A percentile compares a stretch with the other conserved stretches of the same genome.
Evolutionary conservation across 306 rosid genomes (phyloP).

Genomic region (Corylus heterophylla): DNA sequence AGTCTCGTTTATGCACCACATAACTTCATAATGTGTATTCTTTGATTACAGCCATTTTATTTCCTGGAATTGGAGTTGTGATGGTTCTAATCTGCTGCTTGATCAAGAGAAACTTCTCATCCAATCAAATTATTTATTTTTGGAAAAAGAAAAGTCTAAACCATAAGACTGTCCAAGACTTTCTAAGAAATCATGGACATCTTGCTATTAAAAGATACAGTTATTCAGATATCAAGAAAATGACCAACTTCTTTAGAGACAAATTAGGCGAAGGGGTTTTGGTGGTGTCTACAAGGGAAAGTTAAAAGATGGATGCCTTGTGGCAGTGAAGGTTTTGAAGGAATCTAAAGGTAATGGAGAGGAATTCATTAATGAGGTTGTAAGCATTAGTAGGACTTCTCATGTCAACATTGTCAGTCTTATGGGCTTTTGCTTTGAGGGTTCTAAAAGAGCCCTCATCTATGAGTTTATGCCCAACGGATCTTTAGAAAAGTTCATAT

Average conservation of each 20-base stretch:
- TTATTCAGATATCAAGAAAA: neutral
- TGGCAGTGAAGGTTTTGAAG: constrained; percentile 28
- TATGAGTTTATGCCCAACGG: constrained; percentile 4
- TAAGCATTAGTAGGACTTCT: neutral
- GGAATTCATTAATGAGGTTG: constrained; percentile 42
- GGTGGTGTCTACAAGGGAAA: constrained; percentile 22
- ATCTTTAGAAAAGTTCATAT: neutral
- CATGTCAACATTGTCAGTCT: neutral
- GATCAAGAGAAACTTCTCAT: neutral
- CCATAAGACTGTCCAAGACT: neutral
- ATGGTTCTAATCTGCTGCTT: constrained; percentile 13
- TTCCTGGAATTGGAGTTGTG: no score
- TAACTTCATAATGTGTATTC: no score
- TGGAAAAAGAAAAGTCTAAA: neutral
- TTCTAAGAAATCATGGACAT: neutral
- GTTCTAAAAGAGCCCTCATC: constrained; percentile 19
- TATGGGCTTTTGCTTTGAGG: neutral
- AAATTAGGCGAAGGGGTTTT: neutral
- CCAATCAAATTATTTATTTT: neutral
- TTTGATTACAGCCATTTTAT: no score
- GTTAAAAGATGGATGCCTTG: constrained; percentile 39
- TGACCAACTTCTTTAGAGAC: neutral
- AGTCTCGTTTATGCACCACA: no score
- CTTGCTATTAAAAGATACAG: neutral
- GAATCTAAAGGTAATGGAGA: constrained; percentile 11